Evolutionary conservation across 129 eudicot species (phyloP).

Genomic region (Ambrosia trifida): DNA sequence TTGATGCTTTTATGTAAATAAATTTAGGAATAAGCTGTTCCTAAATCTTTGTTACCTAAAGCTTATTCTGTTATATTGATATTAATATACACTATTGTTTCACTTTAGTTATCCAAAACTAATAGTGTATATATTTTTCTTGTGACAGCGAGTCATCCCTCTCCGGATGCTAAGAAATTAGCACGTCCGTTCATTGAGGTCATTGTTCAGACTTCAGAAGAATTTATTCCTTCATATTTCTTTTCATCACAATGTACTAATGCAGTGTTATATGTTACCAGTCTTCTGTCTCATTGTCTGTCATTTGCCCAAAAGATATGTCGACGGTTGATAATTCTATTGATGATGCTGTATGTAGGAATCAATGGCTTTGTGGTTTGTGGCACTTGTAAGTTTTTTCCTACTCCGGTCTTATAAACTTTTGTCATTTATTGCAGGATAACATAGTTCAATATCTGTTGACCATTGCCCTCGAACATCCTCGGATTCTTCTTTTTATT

Average conservation of each 20-base stretch:
- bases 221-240: not conserved
- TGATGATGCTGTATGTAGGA: slow-evolving; percentile 3
- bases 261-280: not conserved
- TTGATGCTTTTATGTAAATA: no score
- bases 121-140: no score
- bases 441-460: not conserved
- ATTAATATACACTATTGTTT: no score
- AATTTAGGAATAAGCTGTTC: no score
- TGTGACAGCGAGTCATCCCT: slow-evolving; percentile 5
- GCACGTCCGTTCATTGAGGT: not conserved
- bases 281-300: slow-evolving; percentile 4
- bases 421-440: not conserved
- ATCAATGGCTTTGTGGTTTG: not conserved
- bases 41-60: no score
- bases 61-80: no score
- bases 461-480: not conserved
- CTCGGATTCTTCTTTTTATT: not conserved
- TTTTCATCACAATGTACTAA: slow-evolving; percentile 1
- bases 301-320: slow-evolving; percentile 7
- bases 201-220: not conserved
- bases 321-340: not conserved
- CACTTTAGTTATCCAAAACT: no score
- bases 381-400: not conserved
- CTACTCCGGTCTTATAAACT: not conserved
- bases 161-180: not conserved